Evolutionary conservation across 129 eudicot species (phyloP), one percentile per base, ranked within the genome.

Genomic region (Pulicaria dysenterica): DNA sequence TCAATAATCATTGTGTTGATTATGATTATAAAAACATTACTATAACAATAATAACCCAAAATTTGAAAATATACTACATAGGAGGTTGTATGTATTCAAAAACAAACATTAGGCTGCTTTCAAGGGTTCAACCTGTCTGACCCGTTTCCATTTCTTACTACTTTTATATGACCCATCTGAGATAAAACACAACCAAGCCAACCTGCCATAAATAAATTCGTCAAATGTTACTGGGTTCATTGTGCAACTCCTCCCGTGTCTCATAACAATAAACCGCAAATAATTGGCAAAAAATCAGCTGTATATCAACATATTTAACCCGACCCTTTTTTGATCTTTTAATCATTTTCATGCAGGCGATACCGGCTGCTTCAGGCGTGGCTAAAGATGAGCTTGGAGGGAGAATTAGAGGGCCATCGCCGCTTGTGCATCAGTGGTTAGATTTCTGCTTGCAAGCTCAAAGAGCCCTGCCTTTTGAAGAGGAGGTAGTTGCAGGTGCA

Each of bases 391-490:
- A 82, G 69, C 53, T 88, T 46, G 97, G 97, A 60, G 99, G 99
- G 65, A 72, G 97, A 65, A 48, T 80, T 2, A 81, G 99, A 79
- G 97, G 97, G 40, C 96, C 99, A 58, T 94, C 99, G 15, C 99
- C 99, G 7, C 80, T 90, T 66, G 82, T 90, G n/a, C 84, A 86
- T 69, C 96, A 94, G 53, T 94, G 99, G 99, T 54, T 94, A 37
- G 91, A 90, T 6, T 94, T 94, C 81, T 90, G 99, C 56, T 70
- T 94, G 53, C 97, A 94, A 72, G 59, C 86, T 48, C 83, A 83
- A 72, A 83, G 99, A 69, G 82, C 85, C 43, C 16, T 83, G 58
- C 95, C 96, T 65, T 94, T 94, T 76, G 77, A 84, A 72, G 85
- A 88, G 71, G 97, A 88, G 72, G 85, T 83, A 43, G 55, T 84